Conservation (phyloP, 208 protist genomes). For the Vickermania spadyakhi region DNA sequence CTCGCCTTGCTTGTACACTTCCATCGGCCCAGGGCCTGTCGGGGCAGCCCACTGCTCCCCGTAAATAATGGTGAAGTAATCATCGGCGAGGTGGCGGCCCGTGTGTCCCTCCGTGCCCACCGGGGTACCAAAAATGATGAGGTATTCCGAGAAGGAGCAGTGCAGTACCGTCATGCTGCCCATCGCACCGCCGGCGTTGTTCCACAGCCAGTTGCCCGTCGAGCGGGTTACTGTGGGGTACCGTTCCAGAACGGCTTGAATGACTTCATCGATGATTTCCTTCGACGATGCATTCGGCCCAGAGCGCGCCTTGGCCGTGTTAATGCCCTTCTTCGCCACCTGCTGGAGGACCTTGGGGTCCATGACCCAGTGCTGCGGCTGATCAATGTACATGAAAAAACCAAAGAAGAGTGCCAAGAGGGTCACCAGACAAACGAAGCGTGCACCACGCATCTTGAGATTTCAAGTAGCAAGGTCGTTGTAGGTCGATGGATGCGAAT, state of each 20-base stretch:
- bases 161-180: conserved; percentile 86
- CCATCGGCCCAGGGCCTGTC: conserved; percentile 15
- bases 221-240: conserved; percentile 65
- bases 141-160: conserved; percentile 87
- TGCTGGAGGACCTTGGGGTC: conserved; percentile 63
- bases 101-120: conserved; percentile 87
- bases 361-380: conserved; percentile 62
- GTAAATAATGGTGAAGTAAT: conserved; percentile 88
- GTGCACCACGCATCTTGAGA: no score
- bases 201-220: conserved; percentile 75
- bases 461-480: no score
- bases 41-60: conserved; percentile 85
- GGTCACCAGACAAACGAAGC: no score
- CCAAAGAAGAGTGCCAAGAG: conserved; percentile 24
- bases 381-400: conserved; percentile 43
- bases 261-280: conserved; percentile 53
- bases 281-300: conserved; percentile 24
- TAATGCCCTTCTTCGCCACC: conserved; percentile 58
- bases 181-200: conserved; percentile 90
- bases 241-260: conserved; percentile 32
- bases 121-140: conserved; percentile 89
- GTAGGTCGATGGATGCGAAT: no score
- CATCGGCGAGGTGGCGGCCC: conserved; percentile 76
- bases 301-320: conserved; percentile 32
- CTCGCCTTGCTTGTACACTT: conserved; percentile 67